Evolutionary conservation across 2,329 filamentous ascomycete species (phyloP).

Genomic region (Teratosphaeriaceae sp.): DNA sequence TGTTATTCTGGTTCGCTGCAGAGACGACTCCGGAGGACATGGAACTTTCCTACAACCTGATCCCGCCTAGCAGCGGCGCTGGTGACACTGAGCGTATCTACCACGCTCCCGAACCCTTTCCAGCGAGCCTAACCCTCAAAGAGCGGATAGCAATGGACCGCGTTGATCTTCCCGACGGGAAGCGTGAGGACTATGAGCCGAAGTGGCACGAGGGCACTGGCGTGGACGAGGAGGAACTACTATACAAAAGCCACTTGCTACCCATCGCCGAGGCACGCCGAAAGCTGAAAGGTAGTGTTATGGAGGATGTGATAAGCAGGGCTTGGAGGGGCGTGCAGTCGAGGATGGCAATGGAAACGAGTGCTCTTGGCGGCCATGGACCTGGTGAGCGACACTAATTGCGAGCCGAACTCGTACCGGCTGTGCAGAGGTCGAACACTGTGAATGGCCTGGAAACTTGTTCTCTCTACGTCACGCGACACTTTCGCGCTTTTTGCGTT

Average conservation of each 20-base stretch:
- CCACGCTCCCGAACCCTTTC: slow-evolving; percentile 31
- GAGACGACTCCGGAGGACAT: slow-evolving; percentile 35
- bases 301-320: slow-evolving; percentile 40
- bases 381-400: too few relatives aligned
- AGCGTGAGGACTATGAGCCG: slow-evolving; percentile 39
- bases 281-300: slow-evolving; percentile 34
- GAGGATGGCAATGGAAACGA: slow-evolving; percentile 30
- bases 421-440: too few relatives aligned
- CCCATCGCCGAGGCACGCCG: slow-evolving; percentile 37
- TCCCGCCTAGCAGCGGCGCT: slow-evolving; percentile 14
- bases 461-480: too few relatives aligned
- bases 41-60: slow-evolving; percentile 10
- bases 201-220: slow-evolving; percentile 41
- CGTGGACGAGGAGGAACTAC: slow-evolving; percentile 41
- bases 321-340: slow-evolving; percentile 40
- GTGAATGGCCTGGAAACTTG: too few relatives aligned
- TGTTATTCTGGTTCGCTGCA: slow-evolving; percentile 43
- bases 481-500: too few relatives aligned
- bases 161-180: slow-evolving; percentile 21
- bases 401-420: too few relatives aligned
- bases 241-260: slow-evolving; percentile 38
- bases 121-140: slow-evolving; percentile 29
- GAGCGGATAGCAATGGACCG: slow-evolving; percentile 35
- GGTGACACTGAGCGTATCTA: slow-evolving; percentile 11
- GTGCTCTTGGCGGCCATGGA: too few relatives aligned